phyloP scores from a whole-genome alignment of 495 filamentous ascomycete species.

The Apiosordaria backusii region DNA sequence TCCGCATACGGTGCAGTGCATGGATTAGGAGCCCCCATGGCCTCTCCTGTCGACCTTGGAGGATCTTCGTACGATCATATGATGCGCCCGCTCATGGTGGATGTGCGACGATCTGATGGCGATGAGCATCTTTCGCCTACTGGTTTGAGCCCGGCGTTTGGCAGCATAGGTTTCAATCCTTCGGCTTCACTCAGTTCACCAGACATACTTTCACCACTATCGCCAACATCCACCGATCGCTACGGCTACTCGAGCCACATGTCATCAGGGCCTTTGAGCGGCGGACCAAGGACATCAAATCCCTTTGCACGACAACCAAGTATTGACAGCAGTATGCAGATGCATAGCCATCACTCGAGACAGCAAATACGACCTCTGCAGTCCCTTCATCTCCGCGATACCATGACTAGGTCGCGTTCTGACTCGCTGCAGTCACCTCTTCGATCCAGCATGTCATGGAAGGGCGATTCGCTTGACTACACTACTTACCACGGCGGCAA shows the following conservation, averaged over 20 bases:
- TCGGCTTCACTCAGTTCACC: slow-evolving; percentile 43
- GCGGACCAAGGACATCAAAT: slow-evolving; percentile 50
- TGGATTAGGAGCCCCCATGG: slow-evolving; percentile 51
- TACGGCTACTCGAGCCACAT: slow-evolving; percentile 51
- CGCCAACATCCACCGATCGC: slow-evolving; percentile 48
- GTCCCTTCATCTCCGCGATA: slow-evolving; percentile 57
- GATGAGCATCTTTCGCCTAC: slow-evolving; percentile 59
- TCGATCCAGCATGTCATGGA: slow-evolving; percentile 60
- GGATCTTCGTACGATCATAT: slow-evolving; percentile 51
- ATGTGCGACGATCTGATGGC: slow-evolving; percentile 54
- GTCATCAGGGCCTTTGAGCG: slow-evolving; percentile 44
- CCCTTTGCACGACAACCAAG: slow-evolving; percentile 53
- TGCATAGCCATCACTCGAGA: slow-evolving; percentile 39
- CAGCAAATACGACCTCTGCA: slow-evolving; percentile 51
- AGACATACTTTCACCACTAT: slow-evolving; percentile 54
- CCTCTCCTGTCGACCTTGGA: slow-evolving; percentile 55
- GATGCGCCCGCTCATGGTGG: slow-evolving; percentile 60
- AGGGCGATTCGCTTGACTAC: slow-evolving; percentile 57
- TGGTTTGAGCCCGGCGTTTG: slow-evolving; percentile 59
- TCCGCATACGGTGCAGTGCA: slow-evolving; percentile 64
- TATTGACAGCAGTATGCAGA: slow-evolving; percentile 45
- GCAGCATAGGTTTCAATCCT: slow-evolving; percentile 56
- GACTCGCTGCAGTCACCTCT: slow-evolving; percentile 58
- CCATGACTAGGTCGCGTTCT: slow-evolving; percentile 55
- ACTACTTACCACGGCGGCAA: slow-evolving; percentile 41